Percentiles rank a stretch among this genome's conserved stretches.
Evolutionary conservation across 768 basidiomycete species (phyloP).

Genomic region (Boletus tomentosulus): DNA sequence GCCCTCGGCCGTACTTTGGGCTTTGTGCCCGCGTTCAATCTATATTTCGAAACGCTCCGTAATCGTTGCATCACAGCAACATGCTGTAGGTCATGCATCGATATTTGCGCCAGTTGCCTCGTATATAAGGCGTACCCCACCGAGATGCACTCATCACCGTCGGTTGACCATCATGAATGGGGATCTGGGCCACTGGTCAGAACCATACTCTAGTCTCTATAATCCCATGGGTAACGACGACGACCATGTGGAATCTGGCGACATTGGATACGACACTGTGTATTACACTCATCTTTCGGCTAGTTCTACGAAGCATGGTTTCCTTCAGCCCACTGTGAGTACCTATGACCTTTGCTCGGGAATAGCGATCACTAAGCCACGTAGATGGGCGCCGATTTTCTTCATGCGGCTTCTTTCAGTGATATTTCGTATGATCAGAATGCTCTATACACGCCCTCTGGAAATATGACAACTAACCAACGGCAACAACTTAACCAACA

Average conservation of each 20-base stretch:
- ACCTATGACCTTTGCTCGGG: neutral
- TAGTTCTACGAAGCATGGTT: neutral
- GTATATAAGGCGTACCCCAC: constrained; percentile 12
- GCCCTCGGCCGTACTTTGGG: neutral
- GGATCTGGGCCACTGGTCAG: constrained; percentile 2
- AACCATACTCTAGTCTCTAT: constrained; percentile 3
- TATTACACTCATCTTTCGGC: neutral
- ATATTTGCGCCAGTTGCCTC: neutral
- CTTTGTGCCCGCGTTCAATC: neutral
- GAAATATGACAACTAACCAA: neutral
- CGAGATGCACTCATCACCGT: neutral
- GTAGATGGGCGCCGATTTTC: constrained; percentile 4
- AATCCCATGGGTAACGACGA: neutral
- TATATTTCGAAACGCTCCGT: neutral
- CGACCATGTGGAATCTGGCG: neutral
- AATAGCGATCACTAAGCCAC: neutral
- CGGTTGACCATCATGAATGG: constrained; percentile 13
- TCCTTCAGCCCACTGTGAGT: constrained; percentile 12
- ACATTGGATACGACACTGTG: neutral
- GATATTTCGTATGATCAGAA: neutral
- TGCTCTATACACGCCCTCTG: neutral
- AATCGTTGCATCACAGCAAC: constrained; percentile 17
- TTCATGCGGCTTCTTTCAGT: neutral
- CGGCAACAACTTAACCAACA: constrained; percentile 7
- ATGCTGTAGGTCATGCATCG: constrained; percentile 17